A percentile compares a stretch with the other conserved stretches of the same genome.
phyloP scores from a whole-genome alignment of 129 eudicot genomes.

The Flaveria sonorensis region DNA sequence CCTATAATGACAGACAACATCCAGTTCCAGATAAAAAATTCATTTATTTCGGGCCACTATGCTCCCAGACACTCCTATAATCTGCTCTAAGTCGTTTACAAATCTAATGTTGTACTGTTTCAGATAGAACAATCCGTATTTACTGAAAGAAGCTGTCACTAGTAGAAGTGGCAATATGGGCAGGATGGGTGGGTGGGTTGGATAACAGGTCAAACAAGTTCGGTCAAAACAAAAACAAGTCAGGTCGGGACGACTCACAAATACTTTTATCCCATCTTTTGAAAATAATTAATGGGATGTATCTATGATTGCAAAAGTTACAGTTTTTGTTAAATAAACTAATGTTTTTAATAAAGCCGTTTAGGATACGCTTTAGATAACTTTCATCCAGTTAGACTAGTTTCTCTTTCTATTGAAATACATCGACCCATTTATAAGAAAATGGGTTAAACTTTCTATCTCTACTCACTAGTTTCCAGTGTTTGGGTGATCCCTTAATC shows the following conservation, averaged over 20 bases:
- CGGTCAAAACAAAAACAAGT: background rate
- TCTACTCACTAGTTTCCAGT: background rate
- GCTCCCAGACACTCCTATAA: slow-evolving; percentile 13
- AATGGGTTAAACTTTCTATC: background rate
- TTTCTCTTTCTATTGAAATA: no score
- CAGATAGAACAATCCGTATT: background rate
- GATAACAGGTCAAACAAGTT: slow-evolving; percentile 2
- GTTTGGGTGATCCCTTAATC: background rate
- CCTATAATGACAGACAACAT: background rate
- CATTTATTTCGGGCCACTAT: slow-evolving; percentile 15
- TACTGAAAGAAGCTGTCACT: slow-evolving; percentile 8
- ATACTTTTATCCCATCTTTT: background rate
- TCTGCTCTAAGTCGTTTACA: slow-evolving; percentile 9
- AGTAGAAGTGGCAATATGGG: slow-evolving; percentile 1
- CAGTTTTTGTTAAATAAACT: background rate
- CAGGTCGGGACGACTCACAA: background rate
- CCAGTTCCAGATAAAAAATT: background rate
- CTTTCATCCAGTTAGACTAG: no score
- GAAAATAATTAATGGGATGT: background rate
- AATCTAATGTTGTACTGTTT: background rate
- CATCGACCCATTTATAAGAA: no score
- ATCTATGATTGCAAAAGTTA: background rate
- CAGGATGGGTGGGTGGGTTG: background rate
- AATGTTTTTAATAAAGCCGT: background rate
- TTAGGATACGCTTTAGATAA: background rate